Percentiles rank a stretch among this genome's conserved stretches.
Conservation (phyloP, 1,139 yeast genomes). For the Meyerozyma elateridarum region DNA sequence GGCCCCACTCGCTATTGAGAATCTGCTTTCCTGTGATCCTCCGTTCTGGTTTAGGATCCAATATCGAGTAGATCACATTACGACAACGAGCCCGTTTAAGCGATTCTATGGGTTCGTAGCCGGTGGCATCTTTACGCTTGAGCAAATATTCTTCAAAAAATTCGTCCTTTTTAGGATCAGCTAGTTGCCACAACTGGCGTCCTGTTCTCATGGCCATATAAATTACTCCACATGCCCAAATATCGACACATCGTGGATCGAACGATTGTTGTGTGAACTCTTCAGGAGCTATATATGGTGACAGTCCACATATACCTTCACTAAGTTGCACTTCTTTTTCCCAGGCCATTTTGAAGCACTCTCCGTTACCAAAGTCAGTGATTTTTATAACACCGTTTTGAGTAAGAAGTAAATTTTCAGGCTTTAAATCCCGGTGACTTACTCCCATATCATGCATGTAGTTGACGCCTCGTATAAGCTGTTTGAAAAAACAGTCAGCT, state of each 20-base stretch:
- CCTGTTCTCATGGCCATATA: slow-evolving; percentile 99
- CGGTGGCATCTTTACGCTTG: slow-evolving; percentile 74
- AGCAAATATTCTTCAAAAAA: slow-evolving; percentile 68
- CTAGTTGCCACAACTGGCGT: slow-evolving; percentile 86
- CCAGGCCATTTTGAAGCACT: slow-evolving; percentile 97
- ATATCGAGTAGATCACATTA: slow-evolving; percentile 84
- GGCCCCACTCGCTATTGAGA: slow-evolving; percentile 91
- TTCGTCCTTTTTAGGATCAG: slow-evolving; percentile 71
- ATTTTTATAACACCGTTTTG: slow-evolving; percentile 78
- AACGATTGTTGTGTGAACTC: slow-evolving; percentile 72
- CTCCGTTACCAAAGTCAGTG: slow-evolving; percentile 94
- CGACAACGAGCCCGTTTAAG: slow-evolving; percentile 82
- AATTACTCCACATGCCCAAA: slow-evolving; percentile 96
- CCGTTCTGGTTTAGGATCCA: slow-evolving; percentile 85
- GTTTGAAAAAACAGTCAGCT: slow-evolving; percentile 95
- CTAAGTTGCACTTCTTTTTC: slow-evolving; percentile 79
- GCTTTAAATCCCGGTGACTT: slow-evolving; percentile 91
- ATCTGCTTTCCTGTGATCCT: slow-evolving; percentile 87
- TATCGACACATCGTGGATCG: slow-evolving; percentile 88
- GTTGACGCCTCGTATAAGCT: slow-evolving; percentile 81
- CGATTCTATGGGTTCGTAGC: slow-evolving; percentile 86
- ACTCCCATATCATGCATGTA: slow-evolving; percentile 98
- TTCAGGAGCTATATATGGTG: slow-evolving; percentile 96
- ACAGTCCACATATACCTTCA: slow-evolving; percentile 81
- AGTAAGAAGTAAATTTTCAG: slow-evolving; percentile 83